phyloP scores from a whole-genome alignment of 2,329 filamentous ascomycete genomes.

The Rugonectria rugulosa region DNA sequence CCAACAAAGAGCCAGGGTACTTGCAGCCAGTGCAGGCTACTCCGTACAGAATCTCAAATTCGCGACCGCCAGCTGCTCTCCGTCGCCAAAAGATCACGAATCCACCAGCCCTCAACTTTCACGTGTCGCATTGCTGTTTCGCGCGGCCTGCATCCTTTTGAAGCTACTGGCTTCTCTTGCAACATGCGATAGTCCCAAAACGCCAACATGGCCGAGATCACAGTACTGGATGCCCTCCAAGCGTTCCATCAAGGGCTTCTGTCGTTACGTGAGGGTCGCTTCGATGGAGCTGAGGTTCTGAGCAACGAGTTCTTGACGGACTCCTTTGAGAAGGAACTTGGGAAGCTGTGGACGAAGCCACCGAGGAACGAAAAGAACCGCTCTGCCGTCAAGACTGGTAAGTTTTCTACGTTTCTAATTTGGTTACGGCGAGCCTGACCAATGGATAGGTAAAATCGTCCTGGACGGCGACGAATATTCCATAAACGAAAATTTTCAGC shows the following conservation, averaged over 20 bases:
- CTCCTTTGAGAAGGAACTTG: constrained; percentile 75
- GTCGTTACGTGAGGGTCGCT: constrained; percentile 74
- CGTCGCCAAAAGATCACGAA: constrained; percentile 33
- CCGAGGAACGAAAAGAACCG: constrained; percentile 79
- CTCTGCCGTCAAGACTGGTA: constrained; percentile 73
- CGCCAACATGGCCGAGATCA: constrained; percentile 74
- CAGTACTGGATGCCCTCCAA: constrained; percentile 79
- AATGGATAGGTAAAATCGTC: constrained; percentile 73
- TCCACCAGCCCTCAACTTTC: constrained; percentile 32
- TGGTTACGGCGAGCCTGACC: constrained; percentile 23
- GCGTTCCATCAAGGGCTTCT: constrained; percentile 86
- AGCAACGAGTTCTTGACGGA: constrained; percentile 74
- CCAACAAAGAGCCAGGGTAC: constrained; percentile 31
- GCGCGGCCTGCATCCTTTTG: constrained; percentile 29
- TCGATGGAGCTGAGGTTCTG: constrained; percentile 68
- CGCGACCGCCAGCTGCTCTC: constrained; percentile 35
- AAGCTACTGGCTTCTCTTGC: constrained; percentile 31
- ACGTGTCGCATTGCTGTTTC: constrained; percentile 34
- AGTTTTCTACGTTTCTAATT: constrained; percentile 26
- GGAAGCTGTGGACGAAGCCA: constrained; percentile 77
- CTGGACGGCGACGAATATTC: constrained; percentile 77
- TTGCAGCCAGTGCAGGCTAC: constrained; percentile 44
- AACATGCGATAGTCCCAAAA: constrained; percentile 56
- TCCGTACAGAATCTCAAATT: constrained; percentile 44
- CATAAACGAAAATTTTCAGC: constrained; percentile 87